phyloP scores from a whole-genome alignment of 352 stramenopile genomes.

The Aphanomyces stellatus region DNA sequence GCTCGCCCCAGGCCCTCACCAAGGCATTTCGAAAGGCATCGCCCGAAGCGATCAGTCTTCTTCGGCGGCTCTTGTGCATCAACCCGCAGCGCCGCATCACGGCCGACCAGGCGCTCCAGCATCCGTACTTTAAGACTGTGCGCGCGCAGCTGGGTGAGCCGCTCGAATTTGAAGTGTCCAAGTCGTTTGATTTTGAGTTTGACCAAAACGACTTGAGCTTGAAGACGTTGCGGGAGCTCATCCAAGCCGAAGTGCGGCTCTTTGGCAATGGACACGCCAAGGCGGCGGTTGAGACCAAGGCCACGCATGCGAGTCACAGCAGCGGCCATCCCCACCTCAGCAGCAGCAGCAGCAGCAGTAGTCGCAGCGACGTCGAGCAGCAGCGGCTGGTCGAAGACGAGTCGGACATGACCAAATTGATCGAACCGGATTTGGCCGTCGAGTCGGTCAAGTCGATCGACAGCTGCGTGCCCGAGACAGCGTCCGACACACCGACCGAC shows the following conservation, averaged over 20 bases:
- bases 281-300: not conserved
- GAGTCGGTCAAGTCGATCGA: no score
- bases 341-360: not conserved
- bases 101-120: conserved; percentile 82
- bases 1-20: conserved; percentile 52
- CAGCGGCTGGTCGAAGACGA: conserved; percentile 39
- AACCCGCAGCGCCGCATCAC: conserved; percentile 86
- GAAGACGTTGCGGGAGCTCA: conserved; percentile 47
- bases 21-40: conserved; percentile 63
- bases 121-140: conserved; percentile 86
- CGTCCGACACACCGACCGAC: no score
- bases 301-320: no score
- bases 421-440: no score
- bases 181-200: conserved; percentile 78
- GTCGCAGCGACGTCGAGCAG: conserved; percentile 33
- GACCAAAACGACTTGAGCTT: conserved; percentile 63
- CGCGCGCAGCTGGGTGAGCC: conserved; percentile 58
- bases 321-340: no score
- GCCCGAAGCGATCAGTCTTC: conserved; percentile 53
- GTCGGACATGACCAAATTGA: no score
- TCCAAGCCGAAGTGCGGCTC: conserved; percentile 67
- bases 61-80: conserved; percentile 71
- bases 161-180: conserved; percentile 49
- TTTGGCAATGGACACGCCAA: conserved; percentile 28
- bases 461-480: not conserved